Evolutionary conservation across 176 grass and related monocot genomes (phyloP).

Genomic region (Zea mays): DNA sequence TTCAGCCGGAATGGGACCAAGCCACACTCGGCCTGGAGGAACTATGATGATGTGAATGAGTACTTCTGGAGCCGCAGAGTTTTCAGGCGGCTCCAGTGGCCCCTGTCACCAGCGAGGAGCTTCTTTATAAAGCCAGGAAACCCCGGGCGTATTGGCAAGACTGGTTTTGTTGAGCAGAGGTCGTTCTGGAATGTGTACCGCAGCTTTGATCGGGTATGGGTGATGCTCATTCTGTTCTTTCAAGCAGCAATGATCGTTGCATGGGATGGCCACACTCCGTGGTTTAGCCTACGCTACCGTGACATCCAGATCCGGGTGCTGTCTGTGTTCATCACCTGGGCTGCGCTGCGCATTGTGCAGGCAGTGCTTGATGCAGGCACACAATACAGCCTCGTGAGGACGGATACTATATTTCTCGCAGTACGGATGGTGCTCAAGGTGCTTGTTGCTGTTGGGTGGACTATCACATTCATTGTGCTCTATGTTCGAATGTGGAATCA

Average conservation of each 20-base stretch:
- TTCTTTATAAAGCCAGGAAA: conserved; percentile 60
- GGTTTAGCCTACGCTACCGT: conserved; percentile 60
- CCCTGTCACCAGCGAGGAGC: conserved; percentile 42
- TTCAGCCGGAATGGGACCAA: conserved; percentile 71
- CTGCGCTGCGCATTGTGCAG: conserved; percentile 76
- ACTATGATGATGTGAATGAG: conserved; percentile 97
- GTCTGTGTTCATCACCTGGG: conserved; percentile 95
- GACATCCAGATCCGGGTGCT: conserved; percentile 75
- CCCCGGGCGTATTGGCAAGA: conserved; percentile 68
- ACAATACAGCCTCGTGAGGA: conserved; percentile 78
- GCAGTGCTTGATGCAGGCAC: conserved; percentile 75
- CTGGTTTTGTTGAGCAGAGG: conserved; percentile 90
- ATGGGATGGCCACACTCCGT: conserved; percentile 62
- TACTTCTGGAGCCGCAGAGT: conserved; percentile 84
- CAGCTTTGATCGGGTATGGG: conserved; percentile 89
- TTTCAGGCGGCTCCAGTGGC: conserved; percentile 72
- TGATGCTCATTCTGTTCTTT: conserved; percentile 84
- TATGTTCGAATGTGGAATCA: conserved; percentile 84
- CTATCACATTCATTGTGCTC: conserved; percentile 64
- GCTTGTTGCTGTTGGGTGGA: conserved; percentile 70
- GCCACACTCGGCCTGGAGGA: conserved; percentile 87
- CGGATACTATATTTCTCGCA: conserved; percentile 51
- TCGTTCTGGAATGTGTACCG: conserved; percentile 97
- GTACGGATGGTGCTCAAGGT: conserved; percentile 84
- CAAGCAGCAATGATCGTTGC: conserved; percentile 82